Percentiles rank a stretch among this genome's conserved stretches.
Conservation (phyloP, 73 alveolate genomes). For the Urostyla sp. region DNA sequence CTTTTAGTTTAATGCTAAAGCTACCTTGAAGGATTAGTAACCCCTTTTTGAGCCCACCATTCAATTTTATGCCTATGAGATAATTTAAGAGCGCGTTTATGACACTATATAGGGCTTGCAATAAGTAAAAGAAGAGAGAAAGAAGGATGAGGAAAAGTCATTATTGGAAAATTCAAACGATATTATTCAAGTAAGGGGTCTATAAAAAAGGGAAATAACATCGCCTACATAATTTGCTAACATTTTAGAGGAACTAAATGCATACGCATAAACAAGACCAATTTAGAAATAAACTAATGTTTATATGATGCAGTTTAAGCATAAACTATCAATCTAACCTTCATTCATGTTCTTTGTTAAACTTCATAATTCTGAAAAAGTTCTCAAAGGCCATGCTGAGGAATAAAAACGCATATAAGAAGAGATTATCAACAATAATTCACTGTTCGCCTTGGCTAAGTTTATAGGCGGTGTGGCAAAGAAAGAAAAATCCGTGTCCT, state of each 20-base stretch:
- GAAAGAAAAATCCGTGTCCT: conserved; percentile 6
- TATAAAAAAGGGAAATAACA: neutral
- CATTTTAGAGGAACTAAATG: neutral
- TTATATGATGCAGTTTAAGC: conserved; percentile 19
- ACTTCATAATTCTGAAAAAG: conserved; percentile 24
- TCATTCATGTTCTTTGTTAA: conserved; percentile 17
- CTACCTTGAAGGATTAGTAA: neutral
- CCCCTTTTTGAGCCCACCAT: neutral
- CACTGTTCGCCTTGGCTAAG: conserved; percentile 6
- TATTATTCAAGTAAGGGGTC: conserved; percentile 27
- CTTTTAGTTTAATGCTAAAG: neutral
- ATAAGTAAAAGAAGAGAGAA: neutral
- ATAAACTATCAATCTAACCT: neutral
- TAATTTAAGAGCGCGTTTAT: too few species aligned
- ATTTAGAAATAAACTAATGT: conserved; percentile 5
- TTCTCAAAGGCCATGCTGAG: conserved; percentile 7
- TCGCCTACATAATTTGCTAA: neutral
- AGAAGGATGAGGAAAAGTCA: neutral
- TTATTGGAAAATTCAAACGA: conserved; percentile 29
- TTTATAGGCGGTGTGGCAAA: conserved; percentile 18
- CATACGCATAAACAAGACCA: neutral
- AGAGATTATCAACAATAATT: neutral
- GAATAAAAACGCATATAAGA: conserved; percentile 18
- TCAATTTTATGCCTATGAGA: neutral
- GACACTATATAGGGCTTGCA: too few species aligned